Base-by-base conservation (phyloP, 139 green algal species). In the Chlamydomonas applanata region DNA sequence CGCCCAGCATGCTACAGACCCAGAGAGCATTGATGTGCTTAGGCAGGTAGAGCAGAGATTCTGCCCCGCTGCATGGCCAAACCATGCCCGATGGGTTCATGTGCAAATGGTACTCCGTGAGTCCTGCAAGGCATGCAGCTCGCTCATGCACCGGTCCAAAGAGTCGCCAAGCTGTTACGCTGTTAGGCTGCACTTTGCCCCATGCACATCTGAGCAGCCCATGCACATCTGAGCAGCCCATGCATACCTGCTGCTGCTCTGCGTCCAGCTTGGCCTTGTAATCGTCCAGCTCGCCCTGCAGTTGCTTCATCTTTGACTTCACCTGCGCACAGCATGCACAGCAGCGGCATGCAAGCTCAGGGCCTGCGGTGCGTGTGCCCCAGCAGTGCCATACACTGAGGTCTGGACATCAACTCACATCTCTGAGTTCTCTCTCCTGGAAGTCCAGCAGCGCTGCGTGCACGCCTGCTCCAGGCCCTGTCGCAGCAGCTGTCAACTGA, bases 341-440 rank as follows among this genome's bases (percentile, higher is more conserved):
- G 59, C 24, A 19, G 9, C 3, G 29, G 59, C 54, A 62, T 62
- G 54, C 4, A 62, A 33, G 11, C 16, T 33, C 11, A n/a, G 22
- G 16, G 54, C 27, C 22, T 9, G 16, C 27, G 29, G 13, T 33
- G 11, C 11, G 29, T 33, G 29, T 62, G 9, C 9, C 4, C n/a
- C 59, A 22, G 59, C 59, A 66, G 59, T 22, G 24, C 14, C 36
- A 71, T 33, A 56, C 3, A 24, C 34, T 73, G 44, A 40, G 25
- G 5, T 30, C 9, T 25, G 5, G 9, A 67, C 20, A 4, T 36
- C 27, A 29, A 5, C 56, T 62, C 27, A 77, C 71, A 36, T 70
- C 36, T 20, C 71, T 77, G 4, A 77, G 2, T 22, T 77, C 71
- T 25, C 34, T 24, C 22, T 77, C 71, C 40, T 71, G 71, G 44